Evolutionary conservation across 1,139 yeast genomes (phyloP).

Genomic region (Trichomonascaceae sp.): DNA sequence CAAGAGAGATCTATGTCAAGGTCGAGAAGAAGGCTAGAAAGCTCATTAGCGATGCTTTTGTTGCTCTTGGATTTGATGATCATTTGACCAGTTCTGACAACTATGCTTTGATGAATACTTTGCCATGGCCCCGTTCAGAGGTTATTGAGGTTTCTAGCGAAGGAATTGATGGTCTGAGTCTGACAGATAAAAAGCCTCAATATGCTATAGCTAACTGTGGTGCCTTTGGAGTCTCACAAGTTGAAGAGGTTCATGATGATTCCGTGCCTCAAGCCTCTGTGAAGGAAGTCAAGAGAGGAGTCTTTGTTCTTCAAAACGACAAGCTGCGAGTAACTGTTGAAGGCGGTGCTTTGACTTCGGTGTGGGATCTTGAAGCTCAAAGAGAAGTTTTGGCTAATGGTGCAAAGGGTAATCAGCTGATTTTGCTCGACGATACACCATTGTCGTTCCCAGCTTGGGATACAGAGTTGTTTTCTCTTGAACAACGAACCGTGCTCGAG

Average conservation of each 20-base stretch:
- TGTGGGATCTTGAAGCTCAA: constrained; percentile 52
- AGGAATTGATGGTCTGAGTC: constrained; percentile 4
- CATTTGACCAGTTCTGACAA: constrained; percentile 15
- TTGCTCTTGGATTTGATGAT: constrained; percentile 35
- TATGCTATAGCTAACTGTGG: constrained; percentile 12
- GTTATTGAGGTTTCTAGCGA: constrained; percentile 38
- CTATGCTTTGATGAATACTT: constrained; percentile 44
- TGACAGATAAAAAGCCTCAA: constrained; percentile 1
- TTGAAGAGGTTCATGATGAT: constrained; percentile 1
- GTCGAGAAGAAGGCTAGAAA: constrained; percentile 50
- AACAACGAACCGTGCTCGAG: constrained; percentile 51
- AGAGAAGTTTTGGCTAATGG: constrained; percentile 65
- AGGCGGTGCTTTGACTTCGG: constrained; percentile 62
- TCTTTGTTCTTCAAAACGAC: constrained; percentile 52
- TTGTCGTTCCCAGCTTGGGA: constrained; percentile 96
- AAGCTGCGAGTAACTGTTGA: constrained; percentile 53
- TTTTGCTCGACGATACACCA: constrained; percentile 84
- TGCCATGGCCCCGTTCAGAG: constrained; percentile 65
- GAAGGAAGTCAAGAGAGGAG: constrained; percentile 35
- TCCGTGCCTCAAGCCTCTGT: constrained; percentile 27
- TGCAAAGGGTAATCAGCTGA: constrained; percentile 66
- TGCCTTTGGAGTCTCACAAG: constrained; percentile 16
- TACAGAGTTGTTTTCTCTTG: constrained; percentile 80
- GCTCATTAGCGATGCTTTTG: constrained; percentile 49
- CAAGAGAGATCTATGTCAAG: constrained; percentile 65